Percentiles rank a stretch among this genome's conserved stretches.
Evolutionary conservation across 108 stramenopile species (phyloP).

Genomic region (Cyclotella distinguenda): DNA sequence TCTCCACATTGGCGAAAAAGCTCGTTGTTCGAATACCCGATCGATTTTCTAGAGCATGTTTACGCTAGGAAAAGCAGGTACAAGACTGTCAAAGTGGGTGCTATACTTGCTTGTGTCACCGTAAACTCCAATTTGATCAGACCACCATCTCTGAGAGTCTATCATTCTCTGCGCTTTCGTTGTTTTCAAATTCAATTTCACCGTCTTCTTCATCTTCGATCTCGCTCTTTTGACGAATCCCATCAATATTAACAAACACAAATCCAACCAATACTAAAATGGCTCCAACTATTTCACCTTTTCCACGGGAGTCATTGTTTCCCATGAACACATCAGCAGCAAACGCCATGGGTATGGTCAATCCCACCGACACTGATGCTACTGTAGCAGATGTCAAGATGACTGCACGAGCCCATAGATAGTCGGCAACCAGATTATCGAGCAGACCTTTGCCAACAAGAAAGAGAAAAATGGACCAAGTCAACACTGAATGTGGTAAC

Average conservation of each 20-base stretch:
- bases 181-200: conserved; percentile 1
- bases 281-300: conserved; percentile 62
- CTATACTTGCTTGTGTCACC: background rate
- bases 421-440: conserved; percentile 90
- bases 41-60: no score
- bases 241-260: conserved; percentile 74
- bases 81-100: background rate
- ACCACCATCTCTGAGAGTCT: no score
- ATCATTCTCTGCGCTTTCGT: no score
- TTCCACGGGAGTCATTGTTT: conserved; percentile 34
- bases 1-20: no score
- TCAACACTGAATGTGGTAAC: conserved; percentile 28
- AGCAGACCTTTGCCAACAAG: conserved; percentile 75
- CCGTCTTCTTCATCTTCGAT: conserved; percentile 6
- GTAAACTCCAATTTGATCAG: no score
- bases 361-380: conserved; percentile 92
- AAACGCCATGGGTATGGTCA: conserved; percentile 97
- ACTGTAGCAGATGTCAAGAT: conserved; percentile 95
- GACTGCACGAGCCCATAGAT: conserved; percentile 95
- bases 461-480: conserved; percentile 61
- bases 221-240: background rate
- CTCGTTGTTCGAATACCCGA: no score
- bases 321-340: conserved; percentile 73
- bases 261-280: conserved; percentile 71
- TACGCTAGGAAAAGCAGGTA: no score